Evolutionary conservation across 2,329 filamentous ascomycete genomes (phyloP), one percentile per base, ranked within the genome.

Genomic region (Zymoseptoria tritici): DNA sequence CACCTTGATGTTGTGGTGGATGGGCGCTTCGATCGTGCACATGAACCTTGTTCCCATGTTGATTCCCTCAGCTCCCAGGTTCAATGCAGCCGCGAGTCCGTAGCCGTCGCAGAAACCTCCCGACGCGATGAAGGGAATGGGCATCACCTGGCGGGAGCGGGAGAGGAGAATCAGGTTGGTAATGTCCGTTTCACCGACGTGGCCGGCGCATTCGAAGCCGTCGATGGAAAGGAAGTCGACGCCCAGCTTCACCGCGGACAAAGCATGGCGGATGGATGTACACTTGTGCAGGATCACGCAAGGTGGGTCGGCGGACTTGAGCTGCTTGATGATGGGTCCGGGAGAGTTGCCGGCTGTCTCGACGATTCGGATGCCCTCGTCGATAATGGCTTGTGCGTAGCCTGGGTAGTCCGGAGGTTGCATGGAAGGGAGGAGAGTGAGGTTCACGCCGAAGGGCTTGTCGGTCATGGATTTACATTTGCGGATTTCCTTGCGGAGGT

Each of bases 1-100:
- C 75, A 95, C 82, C 82, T 99, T 99, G 79, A 99, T 91, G 67
- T 96, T 96, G 54, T 85, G 74, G 77, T 99, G 94, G 64, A 99
- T 89, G 0, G 94, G 94, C 16, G 92, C 87, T 77, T 97, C 94
- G 52, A 93, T 81, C 0, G 94, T 97, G 79, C 89, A 93, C 90
- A 99, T 95, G 80, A 97, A 99, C 50, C 94, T 82, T 9, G 94
- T 99, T 60, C 94, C 94, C 94, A 99, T 99, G 78, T 99, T 99
- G 78, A 97, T 87, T 64, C 94, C 94, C 74, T 90, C 90, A 0
- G 94, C 94, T 42, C 94, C 94, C 11, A 99, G 83, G 49, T 88
- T 87, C 67, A 99, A 80, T 7, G 94, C 94, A 2, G 93, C 94
- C 0, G 94, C 94, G 20, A 99, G 83, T 3, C 94, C 94, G 70